Conservation (phyloP, 768 basidiomycete genomes). For the Macrolepiota albuminosa region DNA sequence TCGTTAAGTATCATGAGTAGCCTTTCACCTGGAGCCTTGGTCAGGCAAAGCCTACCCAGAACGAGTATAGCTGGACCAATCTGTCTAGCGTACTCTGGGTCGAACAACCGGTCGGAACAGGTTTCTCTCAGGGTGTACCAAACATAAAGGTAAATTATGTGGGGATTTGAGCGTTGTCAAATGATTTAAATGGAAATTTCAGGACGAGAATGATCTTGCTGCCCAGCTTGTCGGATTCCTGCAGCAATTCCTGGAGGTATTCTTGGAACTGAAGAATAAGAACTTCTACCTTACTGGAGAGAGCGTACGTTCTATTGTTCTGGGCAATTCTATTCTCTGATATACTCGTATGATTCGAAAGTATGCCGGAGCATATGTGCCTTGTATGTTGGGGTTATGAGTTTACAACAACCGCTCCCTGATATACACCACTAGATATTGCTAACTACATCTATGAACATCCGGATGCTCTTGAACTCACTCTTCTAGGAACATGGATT, state of each 20-base stretch:
- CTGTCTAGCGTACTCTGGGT: not conserved
- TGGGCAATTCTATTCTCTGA: not conserved
- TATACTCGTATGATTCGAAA: not conserved
- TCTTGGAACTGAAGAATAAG: not conserved
- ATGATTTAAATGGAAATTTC: not conserved
- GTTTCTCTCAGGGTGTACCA: not conserved
- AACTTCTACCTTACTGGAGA: not conserved
- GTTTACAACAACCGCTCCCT: not conserved
- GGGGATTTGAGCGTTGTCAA: not conserved
- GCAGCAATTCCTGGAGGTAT: not conserved
- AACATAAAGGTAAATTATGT: not conserved
- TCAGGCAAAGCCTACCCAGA: not conserved
- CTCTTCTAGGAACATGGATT: not conserved
- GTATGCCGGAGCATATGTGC: not conserved
- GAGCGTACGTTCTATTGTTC: not conserved
- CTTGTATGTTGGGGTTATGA: not conserved
- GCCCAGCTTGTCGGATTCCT: not conserved
- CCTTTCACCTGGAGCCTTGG: not conserved
- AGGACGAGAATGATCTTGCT: conserved; percentile 1
- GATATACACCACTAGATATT: not conserved
- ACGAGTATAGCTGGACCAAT: not conserved
- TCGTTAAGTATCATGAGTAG: not conserved
- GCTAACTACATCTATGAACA: not conserved
- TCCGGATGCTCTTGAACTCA: not conserved
- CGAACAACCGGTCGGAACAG: not conserved